These are phyloP conservation scores for Cystobasidiaceae sp. DNA, from an alignment of 1,284 basidiomycete genomes.

Conservation along the genomic window DNA sequence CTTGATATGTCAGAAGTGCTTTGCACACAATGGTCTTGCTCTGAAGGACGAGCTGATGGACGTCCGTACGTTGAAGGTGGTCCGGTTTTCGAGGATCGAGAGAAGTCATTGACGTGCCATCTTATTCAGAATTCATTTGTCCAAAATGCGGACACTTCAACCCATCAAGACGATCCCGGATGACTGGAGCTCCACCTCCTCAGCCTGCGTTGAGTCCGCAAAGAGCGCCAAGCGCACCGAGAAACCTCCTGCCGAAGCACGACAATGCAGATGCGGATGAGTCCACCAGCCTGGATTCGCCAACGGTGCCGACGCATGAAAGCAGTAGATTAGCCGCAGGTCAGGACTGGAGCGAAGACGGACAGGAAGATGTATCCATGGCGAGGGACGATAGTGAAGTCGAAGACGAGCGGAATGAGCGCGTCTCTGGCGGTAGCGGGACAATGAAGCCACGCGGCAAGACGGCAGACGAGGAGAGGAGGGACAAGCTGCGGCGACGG, in stretches of 20 bases:
- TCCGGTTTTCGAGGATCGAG: background rate
- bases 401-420: background rate
- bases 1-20: slow-evolving; percentile 88
- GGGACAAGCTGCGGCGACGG: slow-evolving; percentile 12
- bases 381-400: background rate
- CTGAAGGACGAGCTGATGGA: slow-evolving; percentile 83
- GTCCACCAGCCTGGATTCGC: too few species aligned
- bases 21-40: slow-evolving; percentile 88
- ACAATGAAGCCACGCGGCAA: background rate
- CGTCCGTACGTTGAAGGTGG: slow-evolving; percentile 61
- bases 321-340: too few species aligned
- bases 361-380: background rate
- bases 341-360: background rate
- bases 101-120: background rate
- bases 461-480: slow-evolving; percentile 10
- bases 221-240: too few species aligned
- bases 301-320: too few species aligned
- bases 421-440: too few species aligned
- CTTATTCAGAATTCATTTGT: slow-evolving; percentile 62
- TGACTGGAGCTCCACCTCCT: slow-evolving; percentile 1
- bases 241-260: too few species aligned
- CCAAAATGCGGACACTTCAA: slow-evolving; percentile 71
- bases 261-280: too few species aligned
- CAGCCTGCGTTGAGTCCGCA: too few species aligned
- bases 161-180: slow-evolving; percentile 51